These are phyloP conservation scores for Chalara sp. DNA, from an alignment of 2,329 filamentous ascomycete species.

Conservation along the genomic window DNA sequence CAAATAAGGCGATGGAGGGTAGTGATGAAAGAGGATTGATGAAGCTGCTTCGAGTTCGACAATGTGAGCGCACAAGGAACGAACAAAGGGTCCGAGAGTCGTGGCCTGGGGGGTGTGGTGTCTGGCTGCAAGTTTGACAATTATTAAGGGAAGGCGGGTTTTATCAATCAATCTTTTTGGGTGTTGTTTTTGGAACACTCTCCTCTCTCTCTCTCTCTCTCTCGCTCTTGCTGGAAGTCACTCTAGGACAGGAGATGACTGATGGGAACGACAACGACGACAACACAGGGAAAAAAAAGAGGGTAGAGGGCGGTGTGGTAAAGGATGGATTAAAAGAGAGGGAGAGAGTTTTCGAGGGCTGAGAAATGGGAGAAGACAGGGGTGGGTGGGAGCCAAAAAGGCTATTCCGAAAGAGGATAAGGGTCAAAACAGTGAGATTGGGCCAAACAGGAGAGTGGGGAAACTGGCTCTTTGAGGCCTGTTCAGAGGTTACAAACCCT, in stretches of 20 bases:
- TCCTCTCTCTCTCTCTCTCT: not conserved
- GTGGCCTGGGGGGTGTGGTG: not conserved
- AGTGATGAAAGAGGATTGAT: not conserved
- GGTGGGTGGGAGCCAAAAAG: not conserved
- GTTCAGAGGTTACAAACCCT: not conserved
- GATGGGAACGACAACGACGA: not conserved
- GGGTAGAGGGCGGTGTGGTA: slow-evolving; percentile 15
- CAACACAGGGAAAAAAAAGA: slow-evolving; percentile 9
- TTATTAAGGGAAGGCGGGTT: not conserved
- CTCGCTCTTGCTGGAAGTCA: not conserved
- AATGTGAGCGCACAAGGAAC: not conserved
- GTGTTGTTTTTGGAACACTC: not conserved
- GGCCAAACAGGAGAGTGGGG: not conserved
- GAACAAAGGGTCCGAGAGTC: not conserved
- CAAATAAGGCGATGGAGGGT: slow-evolving; percentile 1
- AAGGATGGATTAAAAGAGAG: not conserved
- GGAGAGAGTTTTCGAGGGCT: not conserved
- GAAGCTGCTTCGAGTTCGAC: not conserved
- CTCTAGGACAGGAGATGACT: not conserved
- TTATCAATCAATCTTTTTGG: no score
- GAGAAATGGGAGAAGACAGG: not conserved
- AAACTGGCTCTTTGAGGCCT: not conserved
- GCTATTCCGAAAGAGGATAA: not conserved
- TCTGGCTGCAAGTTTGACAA: not conserved
- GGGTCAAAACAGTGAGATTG: not conserved